phyloP scores from a whole-genome alignment of 1,284 basidiomycete genomes.

The Marasmius oreades region DNA sequence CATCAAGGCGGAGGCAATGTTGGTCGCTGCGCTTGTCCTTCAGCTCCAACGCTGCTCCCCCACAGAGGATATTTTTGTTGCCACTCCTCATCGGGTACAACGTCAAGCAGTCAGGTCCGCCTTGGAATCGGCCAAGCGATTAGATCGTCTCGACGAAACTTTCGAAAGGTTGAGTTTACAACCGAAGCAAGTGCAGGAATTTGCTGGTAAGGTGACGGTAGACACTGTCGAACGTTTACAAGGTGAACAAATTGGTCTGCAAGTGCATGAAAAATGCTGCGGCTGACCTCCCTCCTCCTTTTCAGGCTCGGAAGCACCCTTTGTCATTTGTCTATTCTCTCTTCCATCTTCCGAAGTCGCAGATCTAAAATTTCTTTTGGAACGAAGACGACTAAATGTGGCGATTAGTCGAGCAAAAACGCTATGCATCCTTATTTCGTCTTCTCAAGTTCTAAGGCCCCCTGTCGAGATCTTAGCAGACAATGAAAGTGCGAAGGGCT shows the following conservation, averaged over 20 bases:
- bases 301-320: constrained; percentile 45
- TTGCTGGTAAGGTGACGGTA: constrained; percentile 31
- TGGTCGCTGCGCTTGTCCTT: constrained; percentile 39
- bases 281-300: background rate
- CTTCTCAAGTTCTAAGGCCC: constrained; percentile 39
- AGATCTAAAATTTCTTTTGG: constrained; percentile 40
- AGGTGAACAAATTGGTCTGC: constrained; percentile 24
- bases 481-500: constrained; percentile 41
- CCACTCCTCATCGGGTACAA: constrained; percentile 46
- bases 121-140: constrained; percentile 19
- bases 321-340: constrained; percentile 48
- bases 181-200: constrained; percentile 10
- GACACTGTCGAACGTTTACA: constrained; percentile 48
- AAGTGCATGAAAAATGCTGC: background rate
- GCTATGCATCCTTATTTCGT: constrained; percentile 43
- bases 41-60: constrained; percentile 35
- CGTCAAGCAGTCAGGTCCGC: constrained; percentile 43
- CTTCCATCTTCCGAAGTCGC: constrained; percentile 34
- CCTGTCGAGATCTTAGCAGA: constrained; percentile 37
- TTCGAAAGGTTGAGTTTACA: constrained; percentile 15
- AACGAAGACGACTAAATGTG: constrained; percentile 44
- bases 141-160: constrained; percentile 14
- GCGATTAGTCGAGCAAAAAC: constrained; percentile 49
- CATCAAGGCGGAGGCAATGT: constrained; percentile 41
- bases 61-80: constrained; percentile 43